Evolutionary conservation across 768 basidiomycete species (phyloP).

Genomic region (Auriscalpium vulgare): DNA sequence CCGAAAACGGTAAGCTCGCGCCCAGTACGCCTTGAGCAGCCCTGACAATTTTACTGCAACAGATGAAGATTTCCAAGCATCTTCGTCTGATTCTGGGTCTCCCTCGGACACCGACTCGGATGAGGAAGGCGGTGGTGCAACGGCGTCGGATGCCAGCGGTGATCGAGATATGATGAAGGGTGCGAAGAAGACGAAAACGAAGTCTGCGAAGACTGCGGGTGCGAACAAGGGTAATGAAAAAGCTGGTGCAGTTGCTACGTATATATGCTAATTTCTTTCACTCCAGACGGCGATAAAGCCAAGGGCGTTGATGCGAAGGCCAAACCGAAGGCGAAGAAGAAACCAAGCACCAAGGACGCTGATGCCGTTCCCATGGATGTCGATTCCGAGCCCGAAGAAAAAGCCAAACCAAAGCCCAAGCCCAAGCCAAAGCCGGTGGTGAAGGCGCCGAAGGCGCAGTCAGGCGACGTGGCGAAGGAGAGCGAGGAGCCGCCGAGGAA

Average conservation of each 20-base stretch:
- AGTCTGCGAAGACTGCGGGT: constrained; percentile 33
- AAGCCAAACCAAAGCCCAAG: constrained; percentile 35
- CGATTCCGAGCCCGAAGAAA: constrained; percentile 22
- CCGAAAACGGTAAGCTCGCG: constrained; percentile 51
- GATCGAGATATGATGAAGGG: constrained; percentile 53
- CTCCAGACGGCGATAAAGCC: constrained; percentile 10
- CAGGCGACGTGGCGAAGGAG: constrained; percentile 12
- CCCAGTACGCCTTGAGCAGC: constrained; percentile 1
- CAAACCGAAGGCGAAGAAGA: constrained; percentile 40
- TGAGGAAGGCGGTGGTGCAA: constrained; percentile 56
- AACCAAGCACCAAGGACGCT: constrained; percentile 33
- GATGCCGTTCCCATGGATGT: constrained; percentile 32
- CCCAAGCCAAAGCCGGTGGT: constrained; percentile 34
- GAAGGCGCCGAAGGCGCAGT: constrained; percentile 27
- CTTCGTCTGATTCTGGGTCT: constrained; percentile 81
- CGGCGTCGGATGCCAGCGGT: constrained; percentile 80
- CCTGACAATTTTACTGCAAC: constrained; percentile 1
- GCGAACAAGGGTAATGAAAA: constrained; percentile 29
- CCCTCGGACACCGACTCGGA: constrained; percentile 67
- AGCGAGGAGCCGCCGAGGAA: constrained; percentile 60
- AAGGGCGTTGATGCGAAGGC: constrained; percentile 26
- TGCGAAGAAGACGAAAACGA: constrained; percentile 31
- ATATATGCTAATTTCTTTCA: no score
- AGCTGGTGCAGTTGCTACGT: constrained; percentile 8
- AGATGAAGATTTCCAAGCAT: constrained; percentile 91